phyloP scores from a whole-genome alignment of 345 rosid genomes.

The Lumnitzera littorea region DNA sequence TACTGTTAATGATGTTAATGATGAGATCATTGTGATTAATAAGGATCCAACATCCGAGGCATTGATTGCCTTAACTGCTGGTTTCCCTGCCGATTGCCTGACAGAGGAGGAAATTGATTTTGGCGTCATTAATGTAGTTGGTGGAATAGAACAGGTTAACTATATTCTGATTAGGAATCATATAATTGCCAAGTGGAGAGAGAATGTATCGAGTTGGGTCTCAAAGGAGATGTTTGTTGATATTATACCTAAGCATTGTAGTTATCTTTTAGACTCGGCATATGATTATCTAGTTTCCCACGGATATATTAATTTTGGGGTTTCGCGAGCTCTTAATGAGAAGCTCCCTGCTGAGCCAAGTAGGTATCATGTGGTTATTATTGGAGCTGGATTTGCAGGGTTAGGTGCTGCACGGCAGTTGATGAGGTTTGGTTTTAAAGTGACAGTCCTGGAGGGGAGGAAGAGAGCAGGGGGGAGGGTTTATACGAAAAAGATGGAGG shows the following conservation, averaged over 20 bases:
- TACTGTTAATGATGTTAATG: conserved; percentile 33
- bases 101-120: conserved; percentile 89
- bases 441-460: conserved; percentile 93
- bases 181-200: conserved; percentile 81
- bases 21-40: conserved; percentile 88
- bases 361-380: conserved; percentile 44
- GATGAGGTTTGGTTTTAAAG: conserved; percentile 83
- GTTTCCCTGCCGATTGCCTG: conserved; percentile 88
- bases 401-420: conserved; percentile 86
- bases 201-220: conserved; percentile 65
- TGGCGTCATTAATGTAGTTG: conserved; percentile 66
- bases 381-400: conserved; percentile 94
- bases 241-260: conserved; percentile 66
- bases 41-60: conserved; percentile 92
- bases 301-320: conserved; percentile 88
- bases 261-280: conserved; percentile 62
- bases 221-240: conserved; percentile 60
- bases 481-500: conserved; percentile 94
- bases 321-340: conserved; percentile 66
- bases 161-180: conserved; percentile 89
- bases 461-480: conserved; percentile 96
- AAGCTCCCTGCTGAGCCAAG: conserved; percentile 47
- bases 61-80: conserved; percentile 74
- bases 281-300: conserved; percentile 64
- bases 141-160: conserved; percentile 94